Conservation (phyloP, 768 basidiomycete species). For the Mycena capillaripes region DNA sequence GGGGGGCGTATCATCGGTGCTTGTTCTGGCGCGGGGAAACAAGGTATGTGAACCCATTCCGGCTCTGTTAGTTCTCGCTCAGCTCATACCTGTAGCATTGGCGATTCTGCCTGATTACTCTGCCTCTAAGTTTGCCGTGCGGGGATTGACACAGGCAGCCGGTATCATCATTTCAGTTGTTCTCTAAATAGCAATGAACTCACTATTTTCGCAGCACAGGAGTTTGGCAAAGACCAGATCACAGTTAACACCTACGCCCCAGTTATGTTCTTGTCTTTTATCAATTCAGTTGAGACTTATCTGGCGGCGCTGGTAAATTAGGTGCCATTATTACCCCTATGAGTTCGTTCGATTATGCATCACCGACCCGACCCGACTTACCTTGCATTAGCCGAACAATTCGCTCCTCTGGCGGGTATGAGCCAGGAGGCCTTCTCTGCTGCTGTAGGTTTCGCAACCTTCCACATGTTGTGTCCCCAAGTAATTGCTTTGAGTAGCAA, state of each 20-base stretch:
- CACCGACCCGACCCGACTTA: background rate
- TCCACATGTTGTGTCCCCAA: too few species aligned
- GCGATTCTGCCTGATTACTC: slow-evolving; percentile 40
- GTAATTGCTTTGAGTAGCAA: too few species aligned
- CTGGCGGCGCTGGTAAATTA: background rate
- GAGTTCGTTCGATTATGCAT: background rate
- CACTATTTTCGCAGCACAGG: slow-evolving; percentile 19
- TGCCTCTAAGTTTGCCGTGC: slow-evolving; percentile 53
- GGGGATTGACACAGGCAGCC: slow-evolving; percentile 51
- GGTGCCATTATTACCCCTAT: background rate
- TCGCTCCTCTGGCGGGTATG: too few species aligned
- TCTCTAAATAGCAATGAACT: background rate
- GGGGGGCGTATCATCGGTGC: slow-evolving; percentile 49
- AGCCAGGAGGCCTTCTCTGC: too few species aligned
- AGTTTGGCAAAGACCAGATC: slow-evolving; percentile 33
- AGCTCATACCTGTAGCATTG: slow-evolving; percentile 17
- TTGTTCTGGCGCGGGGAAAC: slow-evolving; percentile 40
- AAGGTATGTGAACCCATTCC: slow-evolving; percentile 31
- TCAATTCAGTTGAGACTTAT: background rate
- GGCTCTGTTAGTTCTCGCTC: background rate
- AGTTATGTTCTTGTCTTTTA: background rate
- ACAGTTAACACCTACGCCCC: slow-evolving; percentile 5
- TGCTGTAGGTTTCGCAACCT: too few species aligned
- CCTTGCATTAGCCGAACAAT: background rate
- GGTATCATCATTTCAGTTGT: slow-evolving; percentile 5